Conservation (phyloP, 2,329 filamentous ascomycete species). For the Aspergillus chevalieri region DNA sequence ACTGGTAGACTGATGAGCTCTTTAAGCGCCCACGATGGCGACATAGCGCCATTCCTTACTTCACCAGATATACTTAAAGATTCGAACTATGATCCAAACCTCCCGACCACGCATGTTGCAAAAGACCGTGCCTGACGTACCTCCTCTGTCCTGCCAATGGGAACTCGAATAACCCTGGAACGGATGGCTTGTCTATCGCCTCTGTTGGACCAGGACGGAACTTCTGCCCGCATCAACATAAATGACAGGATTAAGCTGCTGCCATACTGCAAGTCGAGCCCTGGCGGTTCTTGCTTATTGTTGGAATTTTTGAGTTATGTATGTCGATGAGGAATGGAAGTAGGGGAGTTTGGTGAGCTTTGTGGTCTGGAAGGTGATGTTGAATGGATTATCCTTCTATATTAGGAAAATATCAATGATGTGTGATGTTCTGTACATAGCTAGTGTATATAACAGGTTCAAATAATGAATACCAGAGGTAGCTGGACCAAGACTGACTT, state of each 20-base stretch:
- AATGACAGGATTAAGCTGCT: constrained; percentile 52
- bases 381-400: constrained; percentile 45
- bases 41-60: constrained; percentile 51
- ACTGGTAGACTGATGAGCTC: neutral
- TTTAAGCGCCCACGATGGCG: constrained; percentile 50
- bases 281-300: constrained; percentile 45
- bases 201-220: constrained; percentile 13
- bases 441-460: no score
- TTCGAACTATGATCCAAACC: constrained; percentile 29
- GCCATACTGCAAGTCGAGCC: constrained; percentile 43
- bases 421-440: neutral
- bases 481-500: neutral
- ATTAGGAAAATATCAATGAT: constrained; percentile 30
- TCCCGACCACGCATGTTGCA: constrained; percentile 44
- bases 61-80: constrained; percentile 46
- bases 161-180: constrained; percentile 51
- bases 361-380: constrained; percentile 43
- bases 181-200: constrained; percentile 40
- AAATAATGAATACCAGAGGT: no score
- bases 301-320: constrained; percentile 39
- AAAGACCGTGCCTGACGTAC: constrained; percentile 48
- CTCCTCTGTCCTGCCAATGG: constrained; percentile 53
- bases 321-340: constrained; percentile 33
- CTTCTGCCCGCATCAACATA: constrained; percentile 49
- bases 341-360: constrained; percentile 44